These are phyloP conservation scores for Mortierella sp. DNA, from an alignment of 371 early-diverging fungal species.

Conservation along the genomic window DNA sequence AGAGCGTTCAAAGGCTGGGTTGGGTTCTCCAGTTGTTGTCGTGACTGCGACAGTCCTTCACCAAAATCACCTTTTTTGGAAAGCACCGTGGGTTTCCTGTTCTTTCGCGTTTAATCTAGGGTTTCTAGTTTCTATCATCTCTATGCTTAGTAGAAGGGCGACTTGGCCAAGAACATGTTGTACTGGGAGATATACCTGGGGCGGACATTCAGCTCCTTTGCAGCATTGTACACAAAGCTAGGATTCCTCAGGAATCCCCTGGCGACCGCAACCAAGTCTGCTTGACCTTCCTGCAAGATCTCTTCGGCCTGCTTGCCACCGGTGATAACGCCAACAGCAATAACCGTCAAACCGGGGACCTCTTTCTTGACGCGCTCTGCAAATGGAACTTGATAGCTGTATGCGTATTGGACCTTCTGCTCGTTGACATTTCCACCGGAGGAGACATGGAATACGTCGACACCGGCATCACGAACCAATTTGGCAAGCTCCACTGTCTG, in stretches of 20 bases:
- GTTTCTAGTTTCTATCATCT: neutral
- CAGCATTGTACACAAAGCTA: constrained; percentile 61
- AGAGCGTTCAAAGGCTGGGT: too few species aligned
- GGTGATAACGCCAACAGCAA: constrained; percentile 81
- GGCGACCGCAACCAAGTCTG: constrained; percentile 30
- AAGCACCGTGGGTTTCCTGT: too few species aligned
- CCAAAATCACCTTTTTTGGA: too few species aligned
- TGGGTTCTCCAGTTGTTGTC: too few species aligned
- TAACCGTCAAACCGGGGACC: constrained; percentile 63
- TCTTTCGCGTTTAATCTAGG: too few species aligned
- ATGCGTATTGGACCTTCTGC: constrained; percentile 60
- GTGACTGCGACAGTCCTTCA: too few species aligned
- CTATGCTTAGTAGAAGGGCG: constrained; percentile 1
- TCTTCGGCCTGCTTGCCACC: constrained; percentile 57
- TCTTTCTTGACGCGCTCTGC: constrained; percentile 67
- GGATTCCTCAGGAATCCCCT: constrained; percentile 41
- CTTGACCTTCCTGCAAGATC: constrained; percentile 15
- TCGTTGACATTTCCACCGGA: constrained; percentile 67
- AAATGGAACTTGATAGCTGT: constrained; percentile 79
- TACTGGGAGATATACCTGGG: constrained; percentile 76
- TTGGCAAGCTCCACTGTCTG: constrained; percentile 69
- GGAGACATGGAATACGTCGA: constrained; percentile 80
- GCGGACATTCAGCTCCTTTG: constrained; percentile 68
- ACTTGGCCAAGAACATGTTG: constrained; percentile 40
- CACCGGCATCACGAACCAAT: constrained; percentile 66